phyloP scores from a whole-genome alignment of 257 asterid genomes.

The Lycium ferocissimum region DNA sequence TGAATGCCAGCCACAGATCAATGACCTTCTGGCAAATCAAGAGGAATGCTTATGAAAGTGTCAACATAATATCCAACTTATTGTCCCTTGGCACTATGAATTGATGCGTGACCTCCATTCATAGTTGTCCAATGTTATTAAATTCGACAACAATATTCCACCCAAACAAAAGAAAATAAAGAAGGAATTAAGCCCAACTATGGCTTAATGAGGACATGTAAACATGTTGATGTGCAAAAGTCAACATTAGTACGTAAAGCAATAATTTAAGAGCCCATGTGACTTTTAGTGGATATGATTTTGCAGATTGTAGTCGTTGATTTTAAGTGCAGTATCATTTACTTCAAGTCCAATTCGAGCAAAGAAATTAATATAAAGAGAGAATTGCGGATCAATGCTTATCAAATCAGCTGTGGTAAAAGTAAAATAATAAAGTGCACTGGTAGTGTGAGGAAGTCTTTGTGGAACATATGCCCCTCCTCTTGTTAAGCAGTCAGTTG shows the following conservation, averaged over 20 bases:
- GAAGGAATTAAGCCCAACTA: neutral
- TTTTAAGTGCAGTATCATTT: neutral
- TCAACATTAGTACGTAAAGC: neutral
- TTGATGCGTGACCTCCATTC: neutral
- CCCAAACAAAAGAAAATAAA: neutral
- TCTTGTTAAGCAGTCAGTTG: too few species aligned
- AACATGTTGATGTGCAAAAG: neutral
- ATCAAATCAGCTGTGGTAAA: too few species aligned
- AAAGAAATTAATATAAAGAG: neutral
- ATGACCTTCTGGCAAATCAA: neutral
- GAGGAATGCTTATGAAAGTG: slow-evolving; percentile 9
- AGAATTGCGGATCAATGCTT: too few species aligned
- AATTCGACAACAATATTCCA: neutral
- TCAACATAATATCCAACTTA: neutral
- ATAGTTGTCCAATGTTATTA: neutral
- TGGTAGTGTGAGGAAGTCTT: too few species aligned
- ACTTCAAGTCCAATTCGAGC: neutral
- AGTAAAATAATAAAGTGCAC: too few species aligned
- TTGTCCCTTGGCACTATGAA: neutral
- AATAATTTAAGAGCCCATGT: neutral
- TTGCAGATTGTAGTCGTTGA: neutral
- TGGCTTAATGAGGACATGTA: slow-evolving; percentile 6
- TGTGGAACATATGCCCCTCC: too few species aligned
- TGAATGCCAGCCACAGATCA: slow-evolving; percentile 42
- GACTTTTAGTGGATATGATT: neutral